Percentiles rank a stretch among this genome's conserved stretches.
Evolutionary conservation across 1,139 yeast species (phyloP).

Genomic region (Yamadazyma aaseri): DNA sequence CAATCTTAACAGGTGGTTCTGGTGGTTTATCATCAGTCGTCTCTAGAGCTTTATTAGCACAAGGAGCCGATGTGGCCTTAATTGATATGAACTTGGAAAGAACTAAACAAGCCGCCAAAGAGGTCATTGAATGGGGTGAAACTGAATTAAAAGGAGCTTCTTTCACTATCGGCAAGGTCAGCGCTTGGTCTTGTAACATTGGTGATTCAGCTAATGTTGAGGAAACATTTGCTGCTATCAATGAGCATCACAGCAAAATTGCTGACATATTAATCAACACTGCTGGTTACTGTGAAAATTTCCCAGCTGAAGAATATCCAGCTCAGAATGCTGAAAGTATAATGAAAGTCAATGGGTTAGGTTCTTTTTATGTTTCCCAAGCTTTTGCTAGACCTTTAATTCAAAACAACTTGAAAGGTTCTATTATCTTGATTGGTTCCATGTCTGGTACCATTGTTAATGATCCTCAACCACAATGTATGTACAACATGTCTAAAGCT

Average conservation of each 20-base stretch:
- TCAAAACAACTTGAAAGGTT: constrained; percentile 51
- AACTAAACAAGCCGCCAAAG: constrained; percentile 60
- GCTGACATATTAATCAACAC: constrained; percentile 70
- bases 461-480: constrained; percentile 51
- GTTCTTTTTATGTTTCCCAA: constrained; percentile 66
- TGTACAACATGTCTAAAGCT: constrained; percentile 54
- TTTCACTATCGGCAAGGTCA: constrained; percentile 47
- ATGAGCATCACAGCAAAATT: constrained; percentile 56
- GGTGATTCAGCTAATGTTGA: constrained; percentile 65
- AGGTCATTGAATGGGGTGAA: constrained; percentile 54
- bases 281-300: constrained; percentile 84
- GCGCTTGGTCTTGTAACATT: constrained; percentile 77
- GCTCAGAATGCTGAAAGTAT: constrained; percentile 66
- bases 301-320: constrained; percentile 76
- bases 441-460: constrained; percentile 52
- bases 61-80: constrained; percentile 74
- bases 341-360: constrained; percentile 71
- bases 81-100: constrained; percentile 67
- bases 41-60: constrained; percentile 67
- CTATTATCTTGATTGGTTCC: constrained; percentile 46
- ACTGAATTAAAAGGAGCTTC: constrained; percentile 42
- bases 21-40: constrained; percentile 74
- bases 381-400: constrained; percentile 67
- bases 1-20: constrained; percentile 78
- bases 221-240: constrained; percentile 48